Evolutionary conservation across 2,329 filamentous ascomycete genomes (phyloP), one percentile per base, ranked within the genome.

Genomic region (Fusarium cicatricum): DNA sequence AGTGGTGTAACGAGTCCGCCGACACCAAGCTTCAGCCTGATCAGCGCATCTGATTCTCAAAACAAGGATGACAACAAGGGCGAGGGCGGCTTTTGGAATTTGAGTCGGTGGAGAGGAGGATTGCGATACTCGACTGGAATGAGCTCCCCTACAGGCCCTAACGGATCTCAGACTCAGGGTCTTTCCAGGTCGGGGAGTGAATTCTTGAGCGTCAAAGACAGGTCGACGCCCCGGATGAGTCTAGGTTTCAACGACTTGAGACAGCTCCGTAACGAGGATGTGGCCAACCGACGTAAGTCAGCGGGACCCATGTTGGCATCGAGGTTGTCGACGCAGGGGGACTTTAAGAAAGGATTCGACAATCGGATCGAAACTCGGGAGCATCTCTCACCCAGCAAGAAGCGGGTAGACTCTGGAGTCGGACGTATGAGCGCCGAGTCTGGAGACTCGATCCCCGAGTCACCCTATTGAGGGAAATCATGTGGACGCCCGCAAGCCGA

Each of bases 1-100:
- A 64, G 66, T 40, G 68, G 58, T 12, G 67, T 69, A 1, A 66
- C 69, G 4, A 68, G 76, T 3, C 82, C 80, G 0, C 84, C 83
- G 1, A 81, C 81, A 1, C 84, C 84, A 2, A 83, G 83, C 55
- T 86, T 87, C 66, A 82, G 77, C 5, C 75, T 85, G 21, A 73
- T 74, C 7, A 74, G 69, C 31, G 67, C 68, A 5, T 65, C 69
- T 7, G 72, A 73, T 14, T 59, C 70, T 1, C 71, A 78, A 14
- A 69, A 77, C 10, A 72, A 74, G 6, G 74, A 26, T 26, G 23
- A 77, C 21, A 77, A 80, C 4, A 78, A 77, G 4, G 77, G 75
- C 3, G 74, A 77, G 8, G 70, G 74, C 61, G 19, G 79, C 10
- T 87, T 87, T 67, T 87, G 84, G 85, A 86, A 83, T 55, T 67